phyloP scores from a whole-genome alignment of 345 rosid genomes.

The Raphanus raphanistrum region DNA sequence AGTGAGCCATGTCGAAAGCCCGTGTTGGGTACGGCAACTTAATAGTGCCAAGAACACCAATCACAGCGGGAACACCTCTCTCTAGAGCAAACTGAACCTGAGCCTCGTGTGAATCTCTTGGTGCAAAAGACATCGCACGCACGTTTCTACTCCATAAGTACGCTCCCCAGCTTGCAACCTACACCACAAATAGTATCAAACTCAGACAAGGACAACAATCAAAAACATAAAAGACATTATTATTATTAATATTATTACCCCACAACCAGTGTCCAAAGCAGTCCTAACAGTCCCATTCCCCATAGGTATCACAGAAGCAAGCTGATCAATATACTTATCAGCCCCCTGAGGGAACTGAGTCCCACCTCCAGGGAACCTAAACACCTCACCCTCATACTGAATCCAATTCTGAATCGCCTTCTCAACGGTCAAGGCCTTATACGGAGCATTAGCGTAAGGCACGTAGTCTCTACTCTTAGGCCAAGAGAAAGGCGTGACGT shows the following conservation, averaged over 20 bases:
- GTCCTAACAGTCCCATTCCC: slow-evolving; percentile 92
- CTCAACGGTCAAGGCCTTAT: slow-evolving; percentile 96
- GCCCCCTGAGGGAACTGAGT: slow-evolving; percentile 99
- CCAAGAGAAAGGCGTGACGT: slow-evolving; percentile 98
- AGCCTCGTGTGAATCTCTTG: slow-evolving; percentile 98
- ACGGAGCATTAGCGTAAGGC: slow-evolving; percentile 97
- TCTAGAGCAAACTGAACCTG: slow-evolving; percentile 99
- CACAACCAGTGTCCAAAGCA: slow-evolving; percentile 97
- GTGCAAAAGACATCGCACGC: slow-evolving; percentile 97
- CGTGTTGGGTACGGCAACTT: slow-evolving; percentile 91
- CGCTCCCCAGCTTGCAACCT: slow-evolving; percentile 99
- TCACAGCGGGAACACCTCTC: slow-evolving; percentile 98
- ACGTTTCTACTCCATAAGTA: slow-evolving; percentile 98
- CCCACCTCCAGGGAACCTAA: slow-evolving; percentile 98
- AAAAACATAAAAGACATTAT: background rate
- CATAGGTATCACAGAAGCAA: slow-evolving; percentile 88
- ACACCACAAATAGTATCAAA: background rate
- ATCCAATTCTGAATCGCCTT: slow-evolving; percentile 99
- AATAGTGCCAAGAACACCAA: slow-evolving; percentile 95
- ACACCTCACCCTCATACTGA: slow-evolving; percentile 92
- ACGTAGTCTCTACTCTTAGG: slow-evolving; percentile 98
- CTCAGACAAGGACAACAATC: background rate
- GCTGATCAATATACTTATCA: slow-evolving; percentile 89
- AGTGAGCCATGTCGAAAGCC: slow-evolving; percentile 96
- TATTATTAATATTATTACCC: slow-evolving; percentile 52